phyloP scores from a whole-genome alignment of 495 filamentous ascomycete species.

The Neurospora discreta region DNA sequence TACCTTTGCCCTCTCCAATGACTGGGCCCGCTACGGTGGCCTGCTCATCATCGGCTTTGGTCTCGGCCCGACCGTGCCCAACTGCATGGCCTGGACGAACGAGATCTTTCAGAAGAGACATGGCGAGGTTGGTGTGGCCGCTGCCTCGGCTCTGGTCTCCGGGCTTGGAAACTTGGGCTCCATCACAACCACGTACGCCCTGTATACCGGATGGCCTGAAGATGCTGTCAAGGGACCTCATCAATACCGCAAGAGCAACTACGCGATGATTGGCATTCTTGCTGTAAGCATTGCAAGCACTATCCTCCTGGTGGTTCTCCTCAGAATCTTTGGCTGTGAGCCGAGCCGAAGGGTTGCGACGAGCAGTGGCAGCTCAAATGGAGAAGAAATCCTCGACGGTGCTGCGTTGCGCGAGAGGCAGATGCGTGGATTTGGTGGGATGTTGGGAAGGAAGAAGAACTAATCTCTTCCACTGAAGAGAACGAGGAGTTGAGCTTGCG shows the following conservation, averaged over 20 bases:
- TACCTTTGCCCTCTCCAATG: constrained; percentile 60
- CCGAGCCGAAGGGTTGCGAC: constrained; percentile 30
- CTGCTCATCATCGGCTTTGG: constrained; percentile 88
- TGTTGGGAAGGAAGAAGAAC: constrained; percentile 35
- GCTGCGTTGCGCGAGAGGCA: constrained; percentile 57
- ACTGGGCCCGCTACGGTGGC: constrained; percentile 80
- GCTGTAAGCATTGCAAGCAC: constrained; percentile 64
- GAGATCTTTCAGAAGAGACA: constrained; percentile 86
- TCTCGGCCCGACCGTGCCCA: constrained; percentile 81
- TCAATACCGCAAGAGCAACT: constrained; percentile 73
- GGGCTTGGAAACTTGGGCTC: constrained; percentile 77
- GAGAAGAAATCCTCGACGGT: constrained; percentile 50
- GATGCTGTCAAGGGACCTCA: constrained; percentile 55
- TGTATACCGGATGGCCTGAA: constrained; percentile 74
- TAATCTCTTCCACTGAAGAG: not conserved
- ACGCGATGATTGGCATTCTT: constrained; percentile 81
- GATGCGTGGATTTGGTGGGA: constrained; percentile 55
- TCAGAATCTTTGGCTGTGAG: constrained; percentile 50
- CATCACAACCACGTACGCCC: constrained; percentile 78
- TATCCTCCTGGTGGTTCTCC: constrained; percentile 51
- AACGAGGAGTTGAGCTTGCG: constrained; percentile 7
- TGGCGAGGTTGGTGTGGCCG: constrained; percentile 86
- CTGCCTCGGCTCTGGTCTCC: constrained; percentile 73
- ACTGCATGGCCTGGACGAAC: constrained; percentile 86
- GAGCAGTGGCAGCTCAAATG: constrained; percentile 25